Evolutionary conservation across 208 protist species (phyloP).

Genomic region (Porcisia deanei): DNA sequence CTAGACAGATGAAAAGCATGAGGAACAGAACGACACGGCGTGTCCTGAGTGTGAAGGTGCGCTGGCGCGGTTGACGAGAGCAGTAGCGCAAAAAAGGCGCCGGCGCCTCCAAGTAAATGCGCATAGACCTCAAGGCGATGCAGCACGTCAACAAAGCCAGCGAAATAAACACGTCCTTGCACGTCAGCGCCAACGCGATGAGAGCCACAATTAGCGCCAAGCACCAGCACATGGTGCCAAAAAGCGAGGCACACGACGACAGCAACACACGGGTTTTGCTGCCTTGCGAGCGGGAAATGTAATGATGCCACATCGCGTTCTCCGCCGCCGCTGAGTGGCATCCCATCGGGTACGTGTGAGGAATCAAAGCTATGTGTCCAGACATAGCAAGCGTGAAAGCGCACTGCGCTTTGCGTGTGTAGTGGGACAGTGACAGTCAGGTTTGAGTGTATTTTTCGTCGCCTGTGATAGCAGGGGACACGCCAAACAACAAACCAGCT

Average conservation of each 20-base stretch:
- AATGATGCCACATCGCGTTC: background rate
- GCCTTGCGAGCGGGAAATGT: background rate
- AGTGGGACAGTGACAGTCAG: background rate
- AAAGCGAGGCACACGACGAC: background rate
- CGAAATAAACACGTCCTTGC: background rate
- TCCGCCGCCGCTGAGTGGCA: background rate
- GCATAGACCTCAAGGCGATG: too few species aligned
- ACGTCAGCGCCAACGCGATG: background rate
- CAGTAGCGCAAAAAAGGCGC: background rate
- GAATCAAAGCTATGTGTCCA: background rate
- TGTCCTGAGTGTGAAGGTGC: background rate
- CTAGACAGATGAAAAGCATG: background rate
- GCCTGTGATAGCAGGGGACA: background rate
- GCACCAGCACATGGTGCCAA: background rate
- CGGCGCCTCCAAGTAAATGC: background rate
- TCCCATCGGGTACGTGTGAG: background rate
- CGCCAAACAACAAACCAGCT: background rate
- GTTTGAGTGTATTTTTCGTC: too few species aligned
- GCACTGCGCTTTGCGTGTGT: background rate
- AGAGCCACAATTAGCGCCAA: background rate
- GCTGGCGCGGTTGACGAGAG: background rate
- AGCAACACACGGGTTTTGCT: background rate
- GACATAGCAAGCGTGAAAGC: background rate
- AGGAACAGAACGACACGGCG: conserved; percentile 7
- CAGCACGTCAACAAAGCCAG: background rate